Conservation (phyloP, 2,329 filamentous ascomycete species). For the Colletotrichum sp. region DNA sequence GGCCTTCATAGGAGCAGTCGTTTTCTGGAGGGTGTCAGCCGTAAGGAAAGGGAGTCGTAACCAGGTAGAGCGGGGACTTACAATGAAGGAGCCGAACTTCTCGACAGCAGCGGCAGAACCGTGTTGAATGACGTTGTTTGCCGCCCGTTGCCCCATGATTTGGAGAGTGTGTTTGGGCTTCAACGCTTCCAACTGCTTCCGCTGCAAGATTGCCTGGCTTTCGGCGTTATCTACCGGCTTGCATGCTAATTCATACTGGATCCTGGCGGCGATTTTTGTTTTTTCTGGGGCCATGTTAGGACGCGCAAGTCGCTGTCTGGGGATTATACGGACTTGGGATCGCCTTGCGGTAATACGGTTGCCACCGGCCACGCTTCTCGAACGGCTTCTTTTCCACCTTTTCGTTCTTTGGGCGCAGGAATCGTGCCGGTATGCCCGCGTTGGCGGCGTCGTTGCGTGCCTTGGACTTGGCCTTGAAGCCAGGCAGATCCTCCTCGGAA, state of each 20-base stretch:
- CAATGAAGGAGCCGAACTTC: constrained; percentile 60
- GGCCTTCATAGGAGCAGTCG: constrained; percentile 41
- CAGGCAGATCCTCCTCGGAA: constrained; percentile 79
- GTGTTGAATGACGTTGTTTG: constrained; percentile 62
- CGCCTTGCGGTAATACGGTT: constrained; percentile 72
- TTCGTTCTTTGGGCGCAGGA: constrained; percentile 50
- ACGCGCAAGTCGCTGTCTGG: not conserved
- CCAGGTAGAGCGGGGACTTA: constrained; percentile 43
- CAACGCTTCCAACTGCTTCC: constrained; percentile 50
- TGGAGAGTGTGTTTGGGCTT: constrained; percentile 54
- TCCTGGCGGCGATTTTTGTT: constrained; percentile 75
- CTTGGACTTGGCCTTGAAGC: constrained; percentile 68
- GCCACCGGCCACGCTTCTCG: constrained; percentile 49
- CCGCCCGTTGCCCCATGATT: constrained; percentile 55
- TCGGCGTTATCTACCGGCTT: constrained; percentile 40
- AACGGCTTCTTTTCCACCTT: constrained; percentile 52
- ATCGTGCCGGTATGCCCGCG: constrained; percentile 63
- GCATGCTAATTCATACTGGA: constrained; percentile 75
- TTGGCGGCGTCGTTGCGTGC: constrained; percentile 60
- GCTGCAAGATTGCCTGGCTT: constrained; percentile 37
- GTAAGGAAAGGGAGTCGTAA: not conserved
- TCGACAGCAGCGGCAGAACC: constrained; percentile 58
- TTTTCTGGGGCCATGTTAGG: constrained; percentile 63
- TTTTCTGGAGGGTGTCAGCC: constrained; percentile 51
- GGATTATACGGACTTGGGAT: constrained; percentile 70